Base-by-base conservation (phyloP, 1,284 basidiomycete genomes). In the Apiotrichum siamense region DNA sequence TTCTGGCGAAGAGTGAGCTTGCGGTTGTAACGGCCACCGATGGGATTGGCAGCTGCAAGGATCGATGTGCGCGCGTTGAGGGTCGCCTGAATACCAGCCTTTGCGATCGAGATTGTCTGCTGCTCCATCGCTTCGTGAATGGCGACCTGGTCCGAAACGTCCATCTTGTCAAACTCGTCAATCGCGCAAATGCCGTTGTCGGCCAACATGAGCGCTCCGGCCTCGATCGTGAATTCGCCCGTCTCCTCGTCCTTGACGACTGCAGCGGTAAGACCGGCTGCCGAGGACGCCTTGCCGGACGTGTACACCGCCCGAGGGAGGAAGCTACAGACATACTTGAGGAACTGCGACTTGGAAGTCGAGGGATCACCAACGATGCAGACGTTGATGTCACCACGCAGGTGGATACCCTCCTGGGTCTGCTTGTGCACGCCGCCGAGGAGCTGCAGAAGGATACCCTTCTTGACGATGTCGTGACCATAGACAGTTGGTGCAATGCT, bases 111-210 rank as follows among this genome's bases (percentile, higher is more conserved):
- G 66, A 98, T 97, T 1, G 94, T 98, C 77, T 98, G 94, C 76
- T 98, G 94, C 83, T 98, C 94, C 94, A 98, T 98, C 2, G 96
- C 93, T 80, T 98, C 94, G 80, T 99, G 96, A 62, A 99, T 98
- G 31, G 96, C 96, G 38, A 98, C 92, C 73, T 98, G 96, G 73
- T 98, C 96, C 3, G 89, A 85, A 42, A 97, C 83, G 73, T 98
- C 94, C 96, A 98, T 99, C 77, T 99, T 99, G 81, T 99, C 94
- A 71, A 99, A 98, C 74, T 98, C 96, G 77, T 98, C 96, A 66
- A 99, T 98, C 15, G 94, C 93, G 68, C 96, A 99, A 70, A 98
- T 97, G 20, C 96, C 96, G 63, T 98, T 98, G 77, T 99, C 96
- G 7, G 96, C 96, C 4, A 99, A 81, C 96, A 99, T 98, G 59